phyloP scores from a whole-genome alignment of 2,329 filamentous ascomycete genomes.

The Nectriaceae sp. region DNA sequence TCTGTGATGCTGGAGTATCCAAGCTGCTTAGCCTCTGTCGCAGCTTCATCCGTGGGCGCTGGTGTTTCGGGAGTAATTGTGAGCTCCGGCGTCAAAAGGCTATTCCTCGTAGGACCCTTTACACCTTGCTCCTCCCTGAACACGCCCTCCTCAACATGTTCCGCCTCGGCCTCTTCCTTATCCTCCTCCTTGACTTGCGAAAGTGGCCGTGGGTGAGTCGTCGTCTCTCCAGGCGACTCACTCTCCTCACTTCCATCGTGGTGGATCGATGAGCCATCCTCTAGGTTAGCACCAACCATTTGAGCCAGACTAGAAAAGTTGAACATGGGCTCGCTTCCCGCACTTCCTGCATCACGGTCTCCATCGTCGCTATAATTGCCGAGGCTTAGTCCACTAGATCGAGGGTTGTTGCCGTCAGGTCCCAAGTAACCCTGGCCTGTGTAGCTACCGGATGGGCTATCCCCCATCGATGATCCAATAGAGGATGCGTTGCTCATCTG shows the following conservation, averaged over 20 bases:
- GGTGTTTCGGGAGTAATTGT: conserved; percentile 55
- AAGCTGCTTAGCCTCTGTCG: conserved; percentile 46
- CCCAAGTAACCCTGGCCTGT: conserved; percentile 34
- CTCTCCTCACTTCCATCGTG: conserved; percentile 30
- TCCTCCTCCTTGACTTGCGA: conserved; percentile 42
- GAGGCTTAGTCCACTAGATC: conserved; percentile 56
- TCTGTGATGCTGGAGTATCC: conserved; percentile 42
- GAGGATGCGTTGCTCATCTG: conserved; percentile 89
- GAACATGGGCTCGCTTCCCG: conserved; percentile 75
- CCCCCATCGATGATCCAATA: conserved; percentile 73
- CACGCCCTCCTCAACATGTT: conserved; percentile 30
- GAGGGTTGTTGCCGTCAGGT: conserved; percentile 48
- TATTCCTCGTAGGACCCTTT: conserved; percentile 8
- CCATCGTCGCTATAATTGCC: conserved; percentile 48
- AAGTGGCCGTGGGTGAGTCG: conserved; percentile 28
- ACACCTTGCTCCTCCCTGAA: conserved; percentile 8
- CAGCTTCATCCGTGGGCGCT: conserved; percentile 33
- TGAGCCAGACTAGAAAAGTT: conserved; percentile 88
- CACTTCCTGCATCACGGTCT: conserved; percentile 52
- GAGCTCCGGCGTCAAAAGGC: conserved; percentile 41
- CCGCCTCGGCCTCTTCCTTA: conserved; percentile 35
- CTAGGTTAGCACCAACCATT: conserved; percentile 71
- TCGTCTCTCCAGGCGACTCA: conserved; percentile 21
- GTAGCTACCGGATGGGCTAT: conserved; percentile 62
- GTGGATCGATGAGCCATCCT: conserved; percentile 41